Evolutionary conservation across 768 basidiomycete species (phyloP), one percentile per base, ranked within the genome.

Genomic region (Trametes cinnabarina): DNA sequence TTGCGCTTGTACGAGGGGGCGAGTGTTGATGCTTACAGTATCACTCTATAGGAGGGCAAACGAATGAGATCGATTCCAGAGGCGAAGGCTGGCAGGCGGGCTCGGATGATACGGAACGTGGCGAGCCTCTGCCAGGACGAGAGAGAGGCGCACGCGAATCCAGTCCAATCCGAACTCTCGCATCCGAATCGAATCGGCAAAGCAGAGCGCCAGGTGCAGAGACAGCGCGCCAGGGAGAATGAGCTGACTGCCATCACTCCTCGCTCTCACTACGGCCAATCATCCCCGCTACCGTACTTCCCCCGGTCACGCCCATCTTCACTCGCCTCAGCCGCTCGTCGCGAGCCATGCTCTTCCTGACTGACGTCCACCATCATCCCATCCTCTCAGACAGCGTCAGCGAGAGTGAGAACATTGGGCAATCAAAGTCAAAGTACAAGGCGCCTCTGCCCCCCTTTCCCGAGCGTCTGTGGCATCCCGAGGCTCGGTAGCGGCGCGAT

Each of bases 181-280:
- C n/a, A n/a, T n/a, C 44, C 44, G 44, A 46, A 26, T 46, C 44
- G 19, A 41, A 55, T 46, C 39, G 53, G 49, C 53, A 32, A 42
- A 53, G 19, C 30, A 32, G 30, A 32, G 30, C 30, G 50, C 63
- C 44, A 55, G 51, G 52, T 35, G 34, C 7, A 14, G 11, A 53
- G 59, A 63, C 40, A 61, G 61, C 57, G 49, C 54, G 23, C 54
- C 25, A 39, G 35, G 30, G 46, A 55, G 49, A n/a, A 61, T 61
- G 63, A 64, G 62, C 64, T n/a, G n/a, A n/a, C n/a, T n/a, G n/a
- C 46, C 42, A 46, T 39, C 17, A 53, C 60, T 47, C 52, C 23
- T 41, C 56, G 62, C 64, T 69, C 68, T 66, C 68, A 69, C 68
- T 63, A 55, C 68, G 68, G 68, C 48, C 66, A 66, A 61, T 64